Conservation (phyloP, 2,329 filamentous ascomycete species). For the Teratosphaeria zuluensis region DNA sequence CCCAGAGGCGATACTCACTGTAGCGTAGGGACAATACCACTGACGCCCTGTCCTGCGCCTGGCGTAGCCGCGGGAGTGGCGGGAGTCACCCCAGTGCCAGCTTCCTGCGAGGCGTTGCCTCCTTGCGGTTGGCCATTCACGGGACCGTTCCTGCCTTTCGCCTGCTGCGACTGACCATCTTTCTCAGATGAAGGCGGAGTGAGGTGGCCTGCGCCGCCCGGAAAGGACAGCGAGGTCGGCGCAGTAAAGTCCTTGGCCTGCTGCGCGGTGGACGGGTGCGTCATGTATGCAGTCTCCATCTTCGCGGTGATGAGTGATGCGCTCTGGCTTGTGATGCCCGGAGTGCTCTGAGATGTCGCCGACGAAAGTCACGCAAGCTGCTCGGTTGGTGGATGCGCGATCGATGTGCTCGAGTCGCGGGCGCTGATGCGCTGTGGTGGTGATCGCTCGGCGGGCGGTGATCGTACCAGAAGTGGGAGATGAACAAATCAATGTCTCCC, state of each 20-base stretch:
- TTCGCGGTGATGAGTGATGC: slow-evolving; percentile 26
- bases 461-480: slow-evolving; percentile 13
- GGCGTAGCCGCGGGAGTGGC: slow-evolving; percentile 87
- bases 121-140: slow-evolving; percentile 35
- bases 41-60: slow-evolving; percentile 69
- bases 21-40: slow-evolving; percentile 80
- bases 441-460: neutral
- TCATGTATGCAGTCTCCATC: slow-evolving; percentile 74
- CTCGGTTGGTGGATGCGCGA: neutral
- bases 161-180: slow-evolving; percentile 36
- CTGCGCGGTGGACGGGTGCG: slow-evolving; percentile 80
- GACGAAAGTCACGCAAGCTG: neutral
- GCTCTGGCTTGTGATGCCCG: neutral
- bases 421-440: neutral
- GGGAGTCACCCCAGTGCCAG: slow-evolving; percentile 69
- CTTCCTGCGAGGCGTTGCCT: slow-evolving; percentile 42
- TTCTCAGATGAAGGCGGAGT: slow-evolving; percentile 69
- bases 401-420: neutral
- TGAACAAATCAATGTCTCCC: slow-evolving; percentile 16
- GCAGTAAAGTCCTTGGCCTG: slow-evolving; percentile 76
- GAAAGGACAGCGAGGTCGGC: slow-evolving; percentile 84
- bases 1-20: slow-evolving; percentile 67
- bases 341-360: neutral
- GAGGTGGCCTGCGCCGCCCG: slow-evolving; percentile 58
- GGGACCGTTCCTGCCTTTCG: slow-evolving; percentile 34